Percentiles rank a stretch among this genome's conserved stretches.
These are phyloP conservation scores for Boletus sp. DNA, from an alignment of 768 basidiomycete species.

Conservation along the genomic window DNA sequence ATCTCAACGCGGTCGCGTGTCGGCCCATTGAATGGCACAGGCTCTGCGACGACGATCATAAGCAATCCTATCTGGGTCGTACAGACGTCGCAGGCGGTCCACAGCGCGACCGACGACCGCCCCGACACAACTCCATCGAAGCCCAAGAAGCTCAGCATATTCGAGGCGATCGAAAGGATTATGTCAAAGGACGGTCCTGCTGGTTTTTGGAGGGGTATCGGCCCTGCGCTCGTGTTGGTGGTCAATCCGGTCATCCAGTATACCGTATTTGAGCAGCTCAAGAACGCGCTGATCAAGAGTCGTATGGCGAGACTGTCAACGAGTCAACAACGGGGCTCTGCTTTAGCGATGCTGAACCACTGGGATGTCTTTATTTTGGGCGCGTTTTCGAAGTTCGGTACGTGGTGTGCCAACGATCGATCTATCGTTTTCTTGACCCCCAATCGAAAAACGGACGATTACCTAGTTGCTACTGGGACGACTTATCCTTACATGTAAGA, in stretches of 20 bases:
- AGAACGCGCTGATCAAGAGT: conserved; percentile 70
- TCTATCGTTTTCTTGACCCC: background rate
- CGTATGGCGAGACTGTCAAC: conserved; percentile 54
- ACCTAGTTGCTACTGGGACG: conserved; percentile 45
- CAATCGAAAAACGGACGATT: background rate
- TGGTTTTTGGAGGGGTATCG: conserved; percentile 92
- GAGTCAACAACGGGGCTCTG: conserved; percentile 37
- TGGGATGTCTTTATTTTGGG: conserved; percentile 95
- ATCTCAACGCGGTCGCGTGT: background rate
- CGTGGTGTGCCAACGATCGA: conserved; percentile 7
- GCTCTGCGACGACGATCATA: conserved; percentile 82
- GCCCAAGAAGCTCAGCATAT: conserved; percentile 55
- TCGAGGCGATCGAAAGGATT: conserved; percentile 68
- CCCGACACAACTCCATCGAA: conserved; percentile 37
- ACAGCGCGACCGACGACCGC: conserved; percentile 40
- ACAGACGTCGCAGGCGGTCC: conserved; percentile 84
- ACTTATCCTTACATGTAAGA: conserved; percentile 78
- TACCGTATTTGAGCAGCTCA: conserved; percentile 92
- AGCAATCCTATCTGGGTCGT: conserved; percentile 98
- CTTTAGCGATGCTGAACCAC: conserved; percentile 61
- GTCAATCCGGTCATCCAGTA: conserved; percentile 95
- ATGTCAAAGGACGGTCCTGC: conserved; percentile 64
- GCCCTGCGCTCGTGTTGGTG: conserved; percentile 90
- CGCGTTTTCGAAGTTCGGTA: conserved; percentile 86
- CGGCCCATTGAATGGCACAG: conserved; percentile 35